Conservation (phyloP, 1,284 basidiomycete species). For the Caloboletus firmus region DNA sequence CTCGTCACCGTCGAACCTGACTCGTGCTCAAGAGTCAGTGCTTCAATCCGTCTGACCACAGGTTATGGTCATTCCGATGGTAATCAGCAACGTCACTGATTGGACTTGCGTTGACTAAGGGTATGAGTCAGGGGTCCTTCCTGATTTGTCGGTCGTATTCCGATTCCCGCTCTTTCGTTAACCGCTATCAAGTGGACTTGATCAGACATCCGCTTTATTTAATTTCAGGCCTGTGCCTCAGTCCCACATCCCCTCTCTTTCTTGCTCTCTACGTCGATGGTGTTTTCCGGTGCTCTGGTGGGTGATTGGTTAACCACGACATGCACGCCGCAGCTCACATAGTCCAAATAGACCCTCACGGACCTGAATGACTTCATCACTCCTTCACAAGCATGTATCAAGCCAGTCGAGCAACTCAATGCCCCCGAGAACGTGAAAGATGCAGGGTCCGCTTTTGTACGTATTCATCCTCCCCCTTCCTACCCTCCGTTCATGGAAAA, state of each 20-base stretch:
- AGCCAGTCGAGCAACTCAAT: conserved; percentile 81
- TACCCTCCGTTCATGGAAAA: conserved; percentile 4
- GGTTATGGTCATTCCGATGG: neutral
- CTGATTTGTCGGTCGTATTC: neutral
- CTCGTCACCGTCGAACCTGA: conserved; percentile 44
- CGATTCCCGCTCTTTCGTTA: conserved; percentile 1
- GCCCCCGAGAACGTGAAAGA: conserved; percentile 43
- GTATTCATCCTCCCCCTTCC: conserved; percentile 19
- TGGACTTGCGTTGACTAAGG: neutral
- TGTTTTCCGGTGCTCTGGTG: conserved; percentile 89
- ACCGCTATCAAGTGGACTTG: neutral
- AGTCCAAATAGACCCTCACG: conserved; percentile 66
- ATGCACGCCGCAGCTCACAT: neutral
- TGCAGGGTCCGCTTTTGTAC: conserved; percentile 60
- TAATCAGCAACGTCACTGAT: no score
- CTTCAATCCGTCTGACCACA: neutral
- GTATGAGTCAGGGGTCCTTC: no score
- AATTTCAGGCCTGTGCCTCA: neutral
- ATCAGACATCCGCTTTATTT: neutral
- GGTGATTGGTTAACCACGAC: conserved; percentile 31
- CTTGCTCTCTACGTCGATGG: conserved; percentile 49
- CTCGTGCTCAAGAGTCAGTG: conserved; percentile 2
- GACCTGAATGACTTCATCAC: conserved; percentile 99
- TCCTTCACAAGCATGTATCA: conserved; percentile 97
- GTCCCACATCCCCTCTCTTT: neutral